Evolutionary conservation across 306 rosid species (phyloP).

Genomic region (Clitoria ternatea): DNA sequence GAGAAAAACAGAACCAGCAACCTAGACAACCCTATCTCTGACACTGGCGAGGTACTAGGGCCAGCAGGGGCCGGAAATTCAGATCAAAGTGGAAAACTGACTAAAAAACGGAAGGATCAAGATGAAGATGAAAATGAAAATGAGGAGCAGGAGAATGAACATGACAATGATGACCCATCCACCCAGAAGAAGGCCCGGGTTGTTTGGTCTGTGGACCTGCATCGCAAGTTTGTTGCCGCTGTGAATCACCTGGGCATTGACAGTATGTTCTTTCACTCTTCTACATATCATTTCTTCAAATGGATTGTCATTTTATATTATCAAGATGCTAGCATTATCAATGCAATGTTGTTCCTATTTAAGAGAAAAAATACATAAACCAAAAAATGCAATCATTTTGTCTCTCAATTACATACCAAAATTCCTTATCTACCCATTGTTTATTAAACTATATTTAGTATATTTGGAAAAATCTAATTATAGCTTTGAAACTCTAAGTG

Average conservation of each 20-base stretch:
- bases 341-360: too few species aligned
- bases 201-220: conserved; percentile 96
- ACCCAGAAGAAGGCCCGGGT: conserved; percentile 95
- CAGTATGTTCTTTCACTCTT: conserved; percentile 56
- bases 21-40: conserved; percentile 39
- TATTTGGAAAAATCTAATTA: too few species aligned
- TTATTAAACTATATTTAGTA: too few species aligned
- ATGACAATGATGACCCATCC: conserved; percentile 68
- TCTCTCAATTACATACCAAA: too few species aligned
- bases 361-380: too few species aligned
- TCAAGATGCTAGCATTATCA: neutral
- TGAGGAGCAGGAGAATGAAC: conserved; percentile 61
- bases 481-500: too few species aligned
- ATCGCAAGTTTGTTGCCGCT: conserved; percentile 88
- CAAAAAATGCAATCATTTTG: too few species aligned
- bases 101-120: conserved; percentile 78
- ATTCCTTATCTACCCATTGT: too few species aligned
- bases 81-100: conserved; percentile 62
- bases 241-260: conserved; percentile 93
- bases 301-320: neutral
- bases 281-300: neutral
- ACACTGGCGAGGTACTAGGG: conserved; percentile 36
- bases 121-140: conserved; percentile 69
- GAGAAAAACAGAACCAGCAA: conserved; percentile 47
- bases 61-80: conserved; percentile 40